Percentiles rank a stretch among this genome's conserved stretches.
Evolutionary conservation across 2,329 filamentous ascomycete genomes (phyloP).

Genomic region (Thielaviopsis punctulata): DNA sequence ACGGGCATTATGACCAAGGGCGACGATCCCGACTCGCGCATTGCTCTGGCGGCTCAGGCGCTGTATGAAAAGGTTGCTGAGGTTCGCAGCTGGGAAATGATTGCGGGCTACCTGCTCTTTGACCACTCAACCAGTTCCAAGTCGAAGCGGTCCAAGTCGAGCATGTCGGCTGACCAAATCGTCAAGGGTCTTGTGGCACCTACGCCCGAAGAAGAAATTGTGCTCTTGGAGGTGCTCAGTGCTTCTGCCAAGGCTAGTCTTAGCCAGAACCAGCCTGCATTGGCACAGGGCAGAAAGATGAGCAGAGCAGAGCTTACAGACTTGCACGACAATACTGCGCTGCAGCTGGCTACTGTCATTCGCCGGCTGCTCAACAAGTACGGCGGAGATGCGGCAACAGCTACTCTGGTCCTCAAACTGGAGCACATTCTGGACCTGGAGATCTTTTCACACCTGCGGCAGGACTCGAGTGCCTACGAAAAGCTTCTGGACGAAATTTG

Average conservation of each 20-base stretch:
- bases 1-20: conserved; percentile 43
- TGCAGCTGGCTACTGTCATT: conserved; percentile 61
- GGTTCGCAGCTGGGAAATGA: conserved; percentile 69
- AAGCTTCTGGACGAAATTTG: conserved; percentile 79
- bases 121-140: conserved; percentile 60
- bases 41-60: conserved; percentile 69
- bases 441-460: conserved; percentile 73
- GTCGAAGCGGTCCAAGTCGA: conserved; percentile 24
- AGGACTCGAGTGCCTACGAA: conserved; percentile 66
- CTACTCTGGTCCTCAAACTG: conserved; percentile 67
- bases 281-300: conserved; percentile 29
- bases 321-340: conserved; percentile 59
- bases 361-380: conserved; percentile 84
- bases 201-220: conserved; percentile 58
- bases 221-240: conserved; percentile 74
- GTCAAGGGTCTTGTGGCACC: conserved; percentile 61
- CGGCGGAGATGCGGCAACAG: conserved; percentile 73
- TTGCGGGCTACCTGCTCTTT: conserved; percentile 80
- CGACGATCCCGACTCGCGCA: conserved; percentile 56
- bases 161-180: conserved; percentile 36
- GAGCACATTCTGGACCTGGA: conserved; percentile 77
- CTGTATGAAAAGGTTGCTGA: conserved; percentile 70
- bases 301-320: conserved; percentile 49
- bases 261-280: conserved; percentile 23
- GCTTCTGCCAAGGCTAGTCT: conserved; percentile 64